Evolutionary conservation across 306 rosid species (phyloP).

Genomic region (Cyamopsis tetragonoloba): DNA sequence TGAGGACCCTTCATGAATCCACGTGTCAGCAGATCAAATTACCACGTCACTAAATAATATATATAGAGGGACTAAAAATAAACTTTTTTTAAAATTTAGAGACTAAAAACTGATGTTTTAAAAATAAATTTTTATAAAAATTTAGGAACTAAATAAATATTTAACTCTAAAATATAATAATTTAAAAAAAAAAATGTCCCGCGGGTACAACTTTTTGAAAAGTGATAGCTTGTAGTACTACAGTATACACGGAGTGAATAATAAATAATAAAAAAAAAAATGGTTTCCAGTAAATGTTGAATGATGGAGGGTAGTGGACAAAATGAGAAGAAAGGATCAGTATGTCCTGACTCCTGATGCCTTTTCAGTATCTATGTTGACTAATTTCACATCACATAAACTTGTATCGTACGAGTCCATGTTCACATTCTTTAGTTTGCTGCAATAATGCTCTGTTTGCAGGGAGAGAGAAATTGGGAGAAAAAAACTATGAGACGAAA

Average conservation of each 20-base stretch:
- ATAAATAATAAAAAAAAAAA: background rate
- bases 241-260: background rate
- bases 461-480: no score
- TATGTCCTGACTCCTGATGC: background rate
- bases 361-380: constrained; percentile 19
- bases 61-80: no score
- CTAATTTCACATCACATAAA: background rate
- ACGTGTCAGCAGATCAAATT: no score
- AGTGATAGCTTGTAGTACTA: constrained; percentile 33
- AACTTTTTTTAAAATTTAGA: no score
- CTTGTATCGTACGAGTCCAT: background rate
- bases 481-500: no score
- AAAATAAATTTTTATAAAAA: no score
- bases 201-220: constrained; percentile 22
- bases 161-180: constrained; percentile 1
- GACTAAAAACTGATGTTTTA: no score
- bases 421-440: background rate
- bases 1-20: no score
- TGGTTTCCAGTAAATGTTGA: constrained; percentile 31
- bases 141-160: no score
- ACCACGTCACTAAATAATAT: no score
- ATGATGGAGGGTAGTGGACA: background rate
- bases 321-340: background rate
- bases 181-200: no score
- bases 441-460: no score